These are phyloP conservation scores for Lenzites betulinus DNA, from an alignment of 768 basidiomycete species.

Conservation along the genomic window DNA sequence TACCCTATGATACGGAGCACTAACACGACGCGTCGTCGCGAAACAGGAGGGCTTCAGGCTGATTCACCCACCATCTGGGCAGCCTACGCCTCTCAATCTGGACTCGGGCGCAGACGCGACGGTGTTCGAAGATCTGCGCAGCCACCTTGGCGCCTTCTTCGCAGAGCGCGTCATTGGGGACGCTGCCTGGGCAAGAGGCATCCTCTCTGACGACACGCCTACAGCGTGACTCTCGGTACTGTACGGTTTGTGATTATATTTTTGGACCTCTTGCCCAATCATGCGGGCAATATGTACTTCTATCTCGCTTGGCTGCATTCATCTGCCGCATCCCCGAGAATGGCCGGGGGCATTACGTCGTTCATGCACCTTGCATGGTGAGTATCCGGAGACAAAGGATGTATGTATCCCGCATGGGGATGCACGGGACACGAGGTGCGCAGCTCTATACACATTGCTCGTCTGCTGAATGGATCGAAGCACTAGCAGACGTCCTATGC, in stretches of 20 bases:
- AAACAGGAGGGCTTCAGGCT: constrained; percentile 62
- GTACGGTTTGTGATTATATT: constrained; percentile 9
- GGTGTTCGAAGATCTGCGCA: constrained; percentile 48
- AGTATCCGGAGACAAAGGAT: not conserved
- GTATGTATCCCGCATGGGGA: not conserved
- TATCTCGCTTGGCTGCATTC: not conserved
- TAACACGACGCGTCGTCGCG: not conserved
- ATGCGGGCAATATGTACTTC: constrained; percentile 5
- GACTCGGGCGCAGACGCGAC: constrained; percentile 49
- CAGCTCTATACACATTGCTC: not conserved
- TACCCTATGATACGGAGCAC: not conserved
- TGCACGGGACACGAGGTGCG: not conserved
- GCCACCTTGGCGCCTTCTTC: constrained; percentile 64
- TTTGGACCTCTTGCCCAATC: not conserved
- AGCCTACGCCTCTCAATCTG: constrained; percentile 58
- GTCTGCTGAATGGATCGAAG: not conserved
- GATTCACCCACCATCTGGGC: constrained; percentile 57
- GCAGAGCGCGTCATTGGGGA: constrained; percentile 57
- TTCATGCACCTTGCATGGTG: not conserved
- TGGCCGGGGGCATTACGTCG: not conserved
- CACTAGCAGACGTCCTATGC: not conserved
- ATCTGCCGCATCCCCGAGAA: not conserved
- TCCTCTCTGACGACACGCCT: constrained; percentile 37
- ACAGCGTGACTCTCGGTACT: not conserved
- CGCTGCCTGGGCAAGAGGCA: constrained; percentile 62